Evolutionary conservation across 371 early-diverging fungal species (phyloP).

Genomic region (Sporodiniella umbellata): DNA sequence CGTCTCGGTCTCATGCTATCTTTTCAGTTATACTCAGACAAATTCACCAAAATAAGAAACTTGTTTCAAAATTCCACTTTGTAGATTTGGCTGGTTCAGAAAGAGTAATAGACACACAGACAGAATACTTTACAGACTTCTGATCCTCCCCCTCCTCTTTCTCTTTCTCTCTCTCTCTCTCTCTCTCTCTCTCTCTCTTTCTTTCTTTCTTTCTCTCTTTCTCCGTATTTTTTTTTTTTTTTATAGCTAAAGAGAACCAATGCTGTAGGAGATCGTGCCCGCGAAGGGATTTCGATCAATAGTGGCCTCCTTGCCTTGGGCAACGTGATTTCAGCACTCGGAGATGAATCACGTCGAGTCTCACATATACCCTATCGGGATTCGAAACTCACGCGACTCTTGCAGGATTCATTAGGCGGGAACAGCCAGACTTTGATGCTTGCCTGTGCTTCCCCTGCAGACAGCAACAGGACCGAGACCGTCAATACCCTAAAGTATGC

Average conservation of each 20-base stretch:
- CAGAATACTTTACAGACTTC: no score
- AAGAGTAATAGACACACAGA: conserved; percentile 43
- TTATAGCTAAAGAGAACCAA: conserved; percentile 86
- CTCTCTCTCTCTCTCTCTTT: no score
- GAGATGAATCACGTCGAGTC: conserved; percentile 68
- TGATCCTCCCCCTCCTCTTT: no score
- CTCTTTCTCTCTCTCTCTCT: no score
- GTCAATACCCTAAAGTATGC: conserved; percentile 91
- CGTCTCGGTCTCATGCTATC: conserved; percentile 97
- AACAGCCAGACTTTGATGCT: conserved; percentile 88
- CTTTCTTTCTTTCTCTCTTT: conserved; percentile 66
- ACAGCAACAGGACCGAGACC: conserved; percentile 80
- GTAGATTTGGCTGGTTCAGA: conserved; percentile 98
- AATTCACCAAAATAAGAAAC: conserved; percentile 12
- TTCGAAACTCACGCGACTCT: conserved; percentile 92
- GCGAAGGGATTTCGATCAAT: conserved; percentile 98
- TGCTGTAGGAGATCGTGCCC: conserved; percentile 92
- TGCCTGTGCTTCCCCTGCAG: conserved; percentile 83
- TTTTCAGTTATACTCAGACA: conserved; percentile 86
- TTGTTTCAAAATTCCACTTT: conserved; percentile 89
- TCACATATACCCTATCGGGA: conserved; percentile 94
- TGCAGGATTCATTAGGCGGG: conserved; percentile 95
- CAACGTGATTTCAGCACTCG: conserved; percentile 97
- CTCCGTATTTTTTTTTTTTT: conserved; percentile 83
- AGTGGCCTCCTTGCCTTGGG: conserved; percentile 95